Percentiles rank a stretch among this genome's conserved stretches.
Evolutionary conservation across 495 filamentous ascomycete genomes (phyloP).

Genomic region (Talaromyces liani): DNA sequence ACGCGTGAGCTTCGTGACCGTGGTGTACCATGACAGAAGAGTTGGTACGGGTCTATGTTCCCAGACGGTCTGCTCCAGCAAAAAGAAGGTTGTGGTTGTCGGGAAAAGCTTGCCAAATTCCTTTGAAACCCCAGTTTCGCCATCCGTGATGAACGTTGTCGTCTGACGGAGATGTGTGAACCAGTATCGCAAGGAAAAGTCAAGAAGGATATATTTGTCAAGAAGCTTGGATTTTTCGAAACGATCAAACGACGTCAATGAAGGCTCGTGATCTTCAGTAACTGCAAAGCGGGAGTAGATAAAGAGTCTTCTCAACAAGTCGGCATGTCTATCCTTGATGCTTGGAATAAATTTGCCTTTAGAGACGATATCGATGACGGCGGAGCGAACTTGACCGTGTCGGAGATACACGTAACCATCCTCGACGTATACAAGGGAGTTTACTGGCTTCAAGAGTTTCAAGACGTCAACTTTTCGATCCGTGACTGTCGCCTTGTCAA

Average conservation of each 20-base stretch:
- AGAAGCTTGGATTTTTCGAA: constrained; percentile 15
- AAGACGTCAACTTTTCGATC: constrained; percentile 17
- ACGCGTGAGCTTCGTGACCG: constrained; percentile 21
- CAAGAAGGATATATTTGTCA: constrained; percentile 22
- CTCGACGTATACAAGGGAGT: constrained; percentile 23
- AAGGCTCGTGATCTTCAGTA: constrained; percentile 22
- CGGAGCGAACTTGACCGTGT: constrained; percentile 23
- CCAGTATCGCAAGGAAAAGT: constrained; percentile 33
- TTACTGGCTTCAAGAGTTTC: constrained; percentile 18
- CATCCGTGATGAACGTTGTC: constrained; percentile 18
- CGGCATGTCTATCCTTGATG: constrained; percentile 25
- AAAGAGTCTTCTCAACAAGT: constrained; percentile 23
- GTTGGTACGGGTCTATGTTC: constrained; percentile 21
- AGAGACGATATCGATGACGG: constrained; percentile 21
- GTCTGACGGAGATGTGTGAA: constrained; percentile 21
- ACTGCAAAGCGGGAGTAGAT: constrained; percentile 23
- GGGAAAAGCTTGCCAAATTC: constrained; percentile 24
- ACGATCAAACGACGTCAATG: constrained; percentile 18
- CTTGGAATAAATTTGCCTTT: constrained; percentile 20
- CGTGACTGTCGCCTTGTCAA: constrained; percentile 20
- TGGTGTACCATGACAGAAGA: constrained; percentile 17
- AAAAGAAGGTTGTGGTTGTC: constrained; percentile 16
- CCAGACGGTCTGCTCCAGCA: constrained; percentile 27
- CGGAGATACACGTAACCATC: constrained; percentile 27
- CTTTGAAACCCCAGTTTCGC: constrained; percentile 19